phyloP scores from a whole-genome alignment of 805 yeast genomes.

The Candida nemodendra region DNA sequence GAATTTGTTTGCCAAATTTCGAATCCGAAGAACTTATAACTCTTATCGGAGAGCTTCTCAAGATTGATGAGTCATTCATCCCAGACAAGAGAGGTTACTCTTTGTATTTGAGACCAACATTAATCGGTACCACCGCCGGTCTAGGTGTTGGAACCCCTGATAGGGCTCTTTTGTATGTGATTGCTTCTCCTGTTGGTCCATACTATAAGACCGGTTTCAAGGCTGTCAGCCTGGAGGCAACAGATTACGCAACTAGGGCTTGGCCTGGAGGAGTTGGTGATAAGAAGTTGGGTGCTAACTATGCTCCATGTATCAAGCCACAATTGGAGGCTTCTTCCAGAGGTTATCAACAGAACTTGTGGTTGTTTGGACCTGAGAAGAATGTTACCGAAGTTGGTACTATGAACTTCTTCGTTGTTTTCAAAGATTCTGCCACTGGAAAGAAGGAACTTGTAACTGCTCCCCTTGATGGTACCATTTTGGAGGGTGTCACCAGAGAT shows the following conservation, averaged over 20 bases:
- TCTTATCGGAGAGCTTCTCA: conserved; percentile 72
- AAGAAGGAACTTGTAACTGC: conserved; percentile 92
- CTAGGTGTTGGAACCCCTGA: conserved; percentile 85
- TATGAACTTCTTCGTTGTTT: conserved; percentile 91
- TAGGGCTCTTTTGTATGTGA: conserved; percentile 78
- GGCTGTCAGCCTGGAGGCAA: conserved; percentile 92
- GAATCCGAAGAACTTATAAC: conserved; percentile 75
- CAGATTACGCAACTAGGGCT: conserved; percentile 94
- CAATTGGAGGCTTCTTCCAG: conserved; percentile 85
- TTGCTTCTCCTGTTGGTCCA: conserved; percentile 96
- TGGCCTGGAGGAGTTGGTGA: conserved; percentile 99
- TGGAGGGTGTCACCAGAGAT: conserved; percentile 96
- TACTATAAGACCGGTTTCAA: conserved; percentile 94
- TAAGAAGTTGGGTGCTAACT: conserved; percentile 94
- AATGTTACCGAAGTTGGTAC: conserved; percentile 96
- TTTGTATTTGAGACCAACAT: conserved; percentile 87
- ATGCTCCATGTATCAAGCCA: conserved; percentile 93
- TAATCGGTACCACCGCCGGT: conserved; percentile 89
- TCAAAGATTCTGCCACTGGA: conserved; percentile 71
- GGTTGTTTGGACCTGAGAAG: conserved; percentile 91
- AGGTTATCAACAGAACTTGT: conserved; percentile 94
- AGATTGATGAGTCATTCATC: conserved; percentile 71
- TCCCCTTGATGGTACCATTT: conserved; percentile 94
- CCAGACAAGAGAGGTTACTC: conserved; percentile 90
- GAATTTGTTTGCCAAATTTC: conserved; percentile 87